These are phyloP conservation scores for Lactarius sanguifluus DNA, from an alignment of 768 basidiomycete genomes.

Conservation along the genomic window DNA sequence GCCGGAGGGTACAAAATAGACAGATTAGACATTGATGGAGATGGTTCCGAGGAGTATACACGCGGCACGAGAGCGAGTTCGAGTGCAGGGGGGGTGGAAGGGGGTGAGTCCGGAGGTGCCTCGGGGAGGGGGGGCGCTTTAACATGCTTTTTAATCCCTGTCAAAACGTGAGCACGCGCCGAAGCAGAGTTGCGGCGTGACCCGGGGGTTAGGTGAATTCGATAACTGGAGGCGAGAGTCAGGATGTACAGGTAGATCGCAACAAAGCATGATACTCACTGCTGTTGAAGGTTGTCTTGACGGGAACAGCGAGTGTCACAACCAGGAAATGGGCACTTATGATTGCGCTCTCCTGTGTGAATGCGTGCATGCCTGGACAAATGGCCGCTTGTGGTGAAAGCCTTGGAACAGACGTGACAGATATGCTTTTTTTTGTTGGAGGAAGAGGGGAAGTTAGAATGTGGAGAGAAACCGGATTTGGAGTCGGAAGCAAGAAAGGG, in stretches of 20 bases:
- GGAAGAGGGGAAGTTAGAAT: neutral
- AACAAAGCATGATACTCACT: constrained; percentile 41
- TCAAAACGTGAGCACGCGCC: constrained; percentile 37
- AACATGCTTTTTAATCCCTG: constrained; percentile 24
- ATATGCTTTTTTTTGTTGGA: constrained; percentile 46
- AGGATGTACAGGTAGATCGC: neutral
- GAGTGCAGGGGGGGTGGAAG: constrained; percentile 33
- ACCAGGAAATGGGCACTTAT: constrained; percentile 93
- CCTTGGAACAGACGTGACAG: constrained; percentile 70
- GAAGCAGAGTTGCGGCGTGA: constrained; percentile 63
- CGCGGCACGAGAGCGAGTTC: constrained; percentile 28
- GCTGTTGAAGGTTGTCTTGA: constrained; percentile 81
- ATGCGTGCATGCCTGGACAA: constrained; percentile 85
- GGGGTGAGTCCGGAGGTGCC: constrained; percentile 29
- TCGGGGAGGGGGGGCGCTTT: constrained; percentile 25
- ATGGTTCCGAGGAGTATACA: constrained; percentile 20
- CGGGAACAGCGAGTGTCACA: constrained; percentile 89
- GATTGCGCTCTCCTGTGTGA: constrained; percentile 90
- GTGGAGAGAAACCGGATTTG: neutral
- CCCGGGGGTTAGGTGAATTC: constrained; percentile 79
- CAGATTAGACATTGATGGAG: constrained; percentile 20
- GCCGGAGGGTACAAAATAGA: constrained; percentile 21
- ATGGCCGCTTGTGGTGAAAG: constrained; percentile 88
- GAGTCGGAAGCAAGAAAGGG: constrained; percentile 1
- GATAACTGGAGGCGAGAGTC: constrained; percentile 50